phyloP scores from a whole-genome alignment of 2,329 filamentous ascomycete species.

The Aaosphaeria pasadenensis region DNA sequence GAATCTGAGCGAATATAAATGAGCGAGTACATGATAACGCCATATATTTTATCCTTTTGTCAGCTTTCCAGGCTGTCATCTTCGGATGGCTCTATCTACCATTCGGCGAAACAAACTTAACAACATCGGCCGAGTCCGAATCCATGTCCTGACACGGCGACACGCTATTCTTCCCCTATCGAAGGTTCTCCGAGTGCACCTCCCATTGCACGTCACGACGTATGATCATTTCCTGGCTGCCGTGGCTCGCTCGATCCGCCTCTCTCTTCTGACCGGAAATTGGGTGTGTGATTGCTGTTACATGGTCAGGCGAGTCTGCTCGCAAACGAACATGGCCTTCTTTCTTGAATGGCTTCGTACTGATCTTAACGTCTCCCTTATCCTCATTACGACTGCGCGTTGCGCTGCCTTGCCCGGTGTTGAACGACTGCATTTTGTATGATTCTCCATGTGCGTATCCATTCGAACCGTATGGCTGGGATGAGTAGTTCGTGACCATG shows the following conservation, averaged over 20 bases:
- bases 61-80: too few species aligned
- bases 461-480: constrained; percentile 8
- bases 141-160: too few species aligned
- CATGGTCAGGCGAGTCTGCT: not conserved
- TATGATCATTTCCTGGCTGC: constrained; percentile 23
- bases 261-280: not conserved
- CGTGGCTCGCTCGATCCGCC: constrained; percentile 13
- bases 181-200: constrained; percentile 9
- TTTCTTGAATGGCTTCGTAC: not conserved
- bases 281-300: not conserved
- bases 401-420: not conserved
- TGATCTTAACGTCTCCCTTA: constrained; percentile 3
- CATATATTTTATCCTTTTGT: too few species aligned
- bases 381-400: constrained; percentile 2
- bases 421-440: constrained; percentile 8
- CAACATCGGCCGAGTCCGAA: too few species aligned
- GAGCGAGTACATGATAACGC: too few species aligned
- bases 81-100: too few species aligned
- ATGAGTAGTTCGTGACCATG: constrained; percentile 11
- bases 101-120: too few species aligned
- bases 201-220: constrained; percentile 17
- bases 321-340: not conserved
- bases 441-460: constrained; percentile 1
- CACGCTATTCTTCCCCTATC: not conserved
- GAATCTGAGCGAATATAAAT: too few species aligned